Percentiles rank a stretch among this genome's conserved stretches.
phyloP scores from a whole-genome alignment of 2,329 filamentous ascomycete species.

The Magnaporthiopsis poae region DNA sequence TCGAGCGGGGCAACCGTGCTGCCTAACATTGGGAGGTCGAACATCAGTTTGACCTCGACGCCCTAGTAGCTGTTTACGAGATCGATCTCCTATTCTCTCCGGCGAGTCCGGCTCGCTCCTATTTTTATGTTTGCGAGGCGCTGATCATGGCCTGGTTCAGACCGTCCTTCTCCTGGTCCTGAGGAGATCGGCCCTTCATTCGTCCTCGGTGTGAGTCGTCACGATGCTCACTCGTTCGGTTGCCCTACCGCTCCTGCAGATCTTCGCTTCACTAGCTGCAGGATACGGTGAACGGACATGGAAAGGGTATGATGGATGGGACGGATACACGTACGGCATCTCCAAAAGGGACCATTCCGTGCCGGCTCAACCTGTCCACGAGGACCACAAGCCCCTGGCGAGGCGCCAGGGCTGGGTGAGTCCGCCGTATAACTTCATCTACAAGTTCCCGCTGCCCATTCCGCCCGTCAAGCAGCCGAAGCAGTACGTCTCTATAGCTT shows the following conservation, averaged over 20 bases:
- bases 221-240: conserved; percentile 1
- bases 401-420: conserved; percentile 13
- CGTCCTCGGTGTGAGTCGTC: neutral
- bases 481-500: conserved; percentile 22
- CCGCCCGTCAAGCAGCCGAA: conserved; percentile 31
- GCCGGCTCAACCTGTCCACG: neutral
- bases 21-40: no score
- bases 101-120: neutral
- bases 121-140: neutral
- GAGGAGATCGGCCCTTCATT: neutral
- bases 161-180: neutral
- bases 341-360: neutral
- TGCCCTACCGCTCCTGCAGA: neutral
- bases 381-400: conserved; percentile 6
- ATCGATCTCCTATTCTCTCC: no score
- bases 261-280: neutral
- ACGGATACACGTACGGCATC: neutral
- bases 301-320: neutral
- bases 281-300: neutral
- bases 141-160: neutral
- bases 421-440: conserved; percentile 28
- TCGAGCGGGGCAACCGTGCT: neutral
- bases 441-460: conserved; percentile 32
- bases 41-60: neutral
- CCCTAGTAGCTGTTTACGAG: neutral